Evolutionary conservation across 352 stramenopile species (phyloP).

Genomic region (Globisporangium iwayamae): DNA sequence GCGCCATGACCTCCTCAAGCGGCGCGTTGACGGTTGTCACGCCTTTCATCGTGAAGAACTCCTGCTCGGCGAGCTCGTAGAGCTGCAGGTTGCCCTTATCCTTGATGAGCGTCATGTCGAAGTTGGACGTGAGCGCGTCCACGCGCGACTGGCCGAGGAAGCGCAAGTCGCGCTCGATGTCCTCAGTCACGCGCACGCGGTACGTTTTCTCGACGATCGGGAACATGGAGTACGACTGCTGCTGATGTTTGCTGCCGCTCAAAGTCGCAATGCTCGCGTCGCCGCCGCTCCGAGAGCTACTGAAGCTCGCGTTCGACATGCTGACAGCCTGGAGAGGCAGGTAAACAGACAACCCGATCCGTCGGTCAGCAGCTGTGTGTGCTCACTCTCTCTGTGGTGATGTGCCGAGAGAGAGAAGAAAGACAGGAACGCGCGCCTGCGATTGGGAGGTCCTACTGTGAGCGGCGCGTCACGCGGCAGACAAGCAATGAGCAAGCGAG

Average conservation of each 20-base stretch:
- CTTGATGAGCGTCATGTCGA: conserved; percentile 77
- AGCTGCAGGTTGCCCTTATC: conserved; percentile 68
- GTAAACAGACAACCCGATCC: no score
- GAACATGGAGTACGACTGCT: conserved; percentile 70
- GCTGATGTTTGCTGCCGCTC: background rate
- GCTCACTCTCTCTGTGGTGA: background rate
- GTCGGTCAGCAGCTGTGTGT: no score
- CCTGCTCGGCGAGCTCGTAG: conserved; percentile 74
- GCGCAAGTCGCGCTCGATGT: conserved; percentile 81
- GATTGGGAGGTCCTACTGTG: background rate
- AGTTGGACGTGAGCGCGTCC: conserved; percentile 74
- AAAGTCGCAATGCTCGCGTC: conserved; percentile 1
- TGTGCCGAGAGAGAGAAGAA: background rate
- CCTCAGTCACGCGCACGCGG: conserved; percentile 65
- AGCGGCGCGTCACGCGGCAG: background rate
- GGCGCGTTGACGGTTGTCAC: conserved; percentile 65
- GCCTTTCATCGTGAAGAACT: conserved; percentile 87
- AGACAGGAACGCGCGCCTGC: background rate
- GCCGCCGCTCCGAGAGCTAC: conserved; percentile 22
- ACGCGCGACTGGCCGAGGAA: conserved; percentile 82
- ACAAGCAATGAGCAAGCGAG: background rate
- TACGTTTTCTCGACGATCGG: conserved; percentile 84
- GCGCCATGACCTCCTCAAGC: conserved; percentile 77
- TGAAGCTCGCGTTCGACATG: conserved; percentile 24
- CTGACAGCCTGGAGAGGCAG: background rate